These are phyloP conservation scores for Fusarium napiforme DNA, from an alignment of 2,329 filamentous ascomycete species.

Conservation along the genomic window DNA sequence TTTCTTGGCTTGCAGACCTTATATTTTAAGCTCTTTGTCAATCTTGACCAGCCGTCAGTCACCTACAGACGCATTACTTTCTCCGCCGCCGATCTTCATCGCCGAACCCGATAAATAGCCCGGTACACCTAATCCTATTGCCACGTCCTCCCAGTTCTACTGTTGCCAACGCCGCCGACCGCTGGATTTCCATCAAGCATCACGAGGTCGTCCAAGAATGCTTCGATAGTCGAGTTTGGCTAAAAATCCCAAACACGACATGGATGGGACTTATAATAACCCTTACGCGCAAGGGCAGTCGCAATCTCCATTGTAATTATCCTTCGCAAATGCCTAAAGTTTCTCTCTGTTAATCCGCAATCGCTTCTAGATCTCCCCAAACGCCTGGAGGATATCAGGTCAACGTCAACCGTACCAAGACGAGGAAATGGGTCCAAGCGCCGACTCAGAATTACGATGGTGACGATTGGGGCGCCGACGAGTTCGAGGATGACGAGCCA, in stretches of 20 bases:
- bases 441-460: slow-evolving; percentile 89
- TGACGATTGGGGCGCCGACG: slow-evolving; percentile 88
- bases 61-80: slow-evolving; percentile 8
- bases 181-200: not conserved
- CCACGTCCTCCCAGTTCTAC: slow-evolving; percentile 8
- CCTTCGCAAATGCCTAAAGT: not conserved
- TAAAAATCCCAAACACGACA: slow-evolving; percentile 30
- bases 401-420: slow-evolving; percentile 89
- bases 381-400: slow-evolving; percentile 71
- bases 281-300: slow-evolving; percentile 44
- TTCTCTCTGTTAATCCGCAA: slow-evolving; percentile 21
- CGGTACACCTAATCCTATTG: slow-evolving; percentile 19
- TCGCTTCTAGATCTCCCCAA: slow-evolving; percentile 44
- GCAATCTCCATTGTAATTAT: slow-evolving; percentile 45
- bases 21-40: slow-evolving; percentile 28
- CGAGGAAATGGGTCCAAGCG: slow-evolving; percentile 94
- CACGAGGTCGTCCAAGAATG: slow-evolving; percentile 37
- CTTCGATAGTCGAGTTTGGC: slow-evolving; percentile 32
- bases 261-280: slow-evolving; percentile 48
- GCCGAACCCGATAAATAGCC: slow-evolving; percentile 27
- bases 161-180: slow-evolving; percentile 11
- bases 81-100: slow-evolving; percentile 28
- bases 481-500: slow-evolving; percentile 67
- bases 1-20: slow-evolving; percentile 19
- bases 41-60: slow-evolving; percentile 19